Conservation (phyloP, 768 basidiomycete species). For the Pulveroboletus frians region DNA sequence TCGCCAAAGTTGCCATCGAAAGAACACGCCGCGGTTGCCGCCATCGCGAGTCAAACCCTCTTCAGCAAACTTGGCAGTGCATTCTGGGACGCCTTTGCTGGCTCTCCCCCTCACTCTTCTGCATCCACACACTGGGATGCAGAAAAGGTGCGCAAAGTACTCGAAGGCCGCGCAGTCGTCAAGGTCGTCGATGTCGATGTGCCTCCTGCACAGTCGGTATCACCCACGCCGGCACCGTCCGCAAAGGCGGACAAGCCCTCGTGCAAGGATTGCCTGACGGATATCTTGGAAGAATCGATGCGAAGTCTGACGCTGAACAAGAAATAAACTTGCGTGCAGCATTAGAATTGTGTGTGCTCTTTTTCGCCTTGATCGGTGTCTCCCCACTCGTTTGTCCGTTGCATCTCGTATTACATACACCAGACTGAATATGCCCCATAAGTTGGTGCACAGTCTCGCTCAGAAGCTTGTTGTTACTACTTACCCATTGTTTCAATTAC, state of each 20-base stretch:
- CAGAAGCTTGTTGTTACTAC: background rate
- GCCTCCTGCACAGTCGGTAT: conserved; percentile 6
- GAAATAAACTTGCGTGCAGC: conserved; percentile 30
- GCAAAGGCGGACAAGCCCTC: conserved; percentile 9
- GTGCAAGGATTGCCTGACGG: conserved; percentile 20
- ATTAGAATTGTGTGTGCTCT: background rate
- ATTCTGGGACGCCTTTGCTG: conserved; percentile 90
- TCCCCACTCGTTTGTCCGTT: conserved; percentile 17
- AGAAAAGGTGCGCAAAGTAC: conserved; percentile 75
- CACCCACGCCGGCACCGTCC: conserved; percentile 1
- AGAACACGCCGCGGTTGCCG: conserved; percentile 41
- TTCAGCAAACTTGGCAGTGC: conserved; percentile 63
- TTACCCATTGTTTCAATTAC: conserved; percentile 12
- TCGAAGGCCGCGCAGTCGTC: conserved; percentile 80
- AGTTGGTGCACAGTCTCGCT: background rate
- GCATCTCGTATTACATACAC: conserved; percentile 1
- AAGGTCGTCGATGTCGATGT: conserved; percentile 70
- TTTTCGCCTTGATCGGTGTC: background rate
- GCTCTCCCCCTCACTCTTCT: conserved; percentile 26
- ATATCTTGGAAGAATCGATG: conserved; percentile 65
- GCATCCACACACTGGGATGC: conserved; percentile 48
- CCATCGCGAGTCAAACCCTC: conserved; percentile 76
- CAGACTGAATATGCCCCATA: conserved; percentile 5
- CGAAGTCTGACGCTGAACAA: conserved; percentile 56
- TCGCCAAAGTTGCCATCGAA: conserved; percentile 30